A percentile compares a stretch with the other conserved stretches of the same genome.
These are phyloP conservation scores for Sugiyamaella grinbergsii DNA, from an alignment of 1,139 yeast genomes.

Conservation along the genomic window DNA sequence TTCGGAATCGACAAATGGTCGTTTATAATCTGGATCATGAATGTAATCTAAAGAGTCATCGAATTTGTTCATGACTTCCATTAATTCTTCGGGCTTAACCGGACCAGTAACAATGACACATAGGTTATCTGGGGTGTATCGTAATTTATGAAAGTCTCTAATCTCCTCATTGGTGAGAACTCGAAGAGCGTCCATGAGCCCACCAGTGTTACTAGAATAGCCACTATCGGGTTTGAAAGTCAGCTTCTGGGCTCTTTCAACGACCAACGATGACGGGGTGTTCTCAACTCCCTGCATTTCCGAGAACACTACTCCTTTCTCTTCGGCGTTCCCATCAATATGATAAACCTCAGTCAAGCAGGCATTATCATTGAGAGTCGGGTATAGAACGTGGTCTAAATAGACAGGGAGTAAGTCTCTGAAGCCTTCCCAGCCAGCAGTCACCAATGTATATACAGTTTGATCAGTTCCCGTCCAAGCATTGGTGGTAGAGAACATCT, in stretches of 20 bases:
- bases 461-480: constrained; percentile 98
- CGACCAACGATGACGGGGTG: constrained; percentile 73
- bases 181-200: constrained; percentile 76
- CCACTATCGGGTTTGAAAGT: constrained; percentile 68
- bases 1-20: constrained; percentile 86
- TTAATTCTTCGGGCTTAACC: constrained; percentile 71
- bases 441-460: constrained; percentile 85
- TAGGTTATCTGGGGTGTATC: constrained; percentile 83
- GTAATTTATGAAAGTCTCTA: constrained; percentile 65
- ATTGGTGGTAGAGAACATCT: constrained; percentile 83
- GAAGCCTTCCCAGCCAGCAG: constrained; percentile 98
- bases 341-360: constrained; percentile 95
- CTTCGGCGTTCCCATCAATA: constrained; percentile 85
- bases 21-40: constrained; percentile 43
- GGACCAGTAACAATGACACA: constrained; percentile 83
- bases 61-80: constrained; percentile 61
- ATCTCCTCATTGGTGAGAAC: constrained; percentile 72
- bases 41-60: constrained; percentile 58
- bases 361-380: constrained; percentile 86
- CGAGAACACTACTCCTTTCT: constrained; percentile 94
- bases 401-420: constrained; percentile 80
- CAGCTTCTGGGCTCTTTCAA: constrained; percentile 60
- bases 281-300: constrained; percentile 96
- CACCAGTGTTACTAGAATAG: constrained; percentile 94
- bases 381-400: constrained; percentile 80